phyloP scores from a whole-genome alignment of 73 alveolate genomes.

The Tetrahymena malaccensis region DNA sequence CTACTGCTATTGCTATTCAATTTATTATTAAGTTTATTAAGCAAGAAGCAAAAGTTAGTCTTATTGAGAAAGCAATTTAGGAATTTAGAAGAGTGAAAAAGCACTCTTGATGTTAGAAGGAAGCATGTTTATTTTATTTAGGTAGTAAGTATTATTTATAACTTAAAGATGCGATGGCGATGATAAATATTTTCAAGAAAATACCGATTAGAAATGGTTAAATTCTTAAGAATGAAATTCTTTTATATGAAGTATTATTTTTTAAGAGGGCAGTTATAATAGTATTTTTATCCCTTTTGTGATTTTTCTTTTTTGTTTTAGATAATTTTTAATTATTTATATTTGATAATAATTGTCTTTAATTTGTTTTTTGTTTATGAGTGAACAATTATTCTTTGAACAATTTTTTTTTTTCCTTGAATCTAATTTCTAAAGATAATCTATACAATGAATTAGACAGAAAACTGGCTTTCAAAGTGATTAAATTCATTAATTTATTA shows the following conservation, averaged over 20 bases:
- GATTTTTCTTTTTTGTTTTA: not conserved
- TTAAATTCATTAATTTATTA: not conserved
- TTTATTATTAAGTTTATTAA: not conserved
- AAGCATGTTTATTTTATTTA: not conserved
- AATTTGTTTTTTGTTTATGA: not conserved
- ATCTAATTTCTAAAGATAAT: not conserved
- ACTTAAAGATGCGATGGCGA: not conserved
- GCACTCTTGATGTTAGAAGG: not conserved
- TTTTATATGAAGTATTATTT: not conserved
- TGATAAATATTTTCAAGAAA: not conserved
- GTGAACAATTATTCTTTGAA: not conserved
- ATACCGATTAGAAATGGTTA: not conserved
- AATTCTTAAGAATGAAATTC: not conserved
- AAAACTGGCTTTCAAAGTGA: not conserved
- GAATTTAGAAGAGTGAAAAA: not conserved
- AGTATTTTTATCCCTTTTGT: not conserved
- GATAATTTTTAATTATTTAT: not conserved
- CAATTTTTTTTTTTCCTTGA: not conserved
- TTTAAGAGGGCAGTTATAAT: not conserved
- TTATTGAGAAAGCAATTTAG: not conserved
- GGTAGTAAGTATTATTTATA: not conserved
- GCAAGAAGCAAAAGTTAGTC: not conserved
- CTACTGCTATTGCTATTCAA: not conserved
- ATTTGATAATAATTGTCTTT: not conserved
- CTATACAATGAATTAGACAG: not conserved